Base-by-base conservation (phyloP, 208 protist species). In the Blastocrithidia nonstop region DNA sequence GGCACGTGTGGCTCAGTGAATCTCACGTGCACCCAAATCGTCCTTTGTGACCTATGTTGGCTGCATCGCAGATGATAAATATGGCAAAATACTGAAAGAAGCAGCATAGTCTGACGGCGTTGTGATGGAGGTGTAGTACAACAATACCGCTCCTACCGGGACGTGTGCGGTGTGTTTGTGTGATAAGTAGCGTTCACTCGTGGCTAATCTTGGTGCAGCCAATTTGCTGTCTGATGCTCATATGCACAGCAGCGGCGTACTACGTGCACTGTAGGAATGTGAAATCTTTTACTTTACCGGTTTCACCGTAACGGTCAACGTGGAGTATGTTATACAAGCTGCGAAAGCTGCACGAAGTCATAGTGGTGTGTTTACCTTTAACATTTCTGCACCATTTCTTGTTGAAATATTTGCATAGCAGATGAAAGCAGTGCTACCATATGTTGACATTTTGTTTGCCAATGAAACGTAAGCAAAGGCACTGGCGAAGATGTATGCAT, bases 111-210 rank as follows among this genome's bases (percentile, higher is more conserved):
- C 71, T 32, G 92, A 97, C 26, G 95, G 94, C 16, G 71, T 97
- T 27, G 45, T 57, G 17, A 83, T 91, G 75, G 53, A 70, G 20
- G 54, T 95, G 16, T 71, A 95, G 60, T 79, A 92, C 57, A 87
- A 80, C 1, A 79, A 63, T 6, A 80, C 88, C 53, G 76, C 62
- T 0, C 71, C 86, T 20, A 99, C 95, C 6, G 97, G 97, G 41
- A 95, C 83, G 44, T 99, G 97, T 73, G 97, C 95, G 15, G 96
- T 96, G 5, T 88, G 97, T 37, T 87, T 99, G 45, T 84, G 66
- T 6, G 85, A 82, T 35, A 96, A 90, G 50, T 85, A 98, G 52
- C 71, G 89, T 37, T 90, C 95, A 16, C 75, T 99, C 1, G 82
- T 98, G 27, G 95, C 97, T 22, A 97, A 97, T 71, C 70, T 99